A percentile compares a stretch with the other conserved stretches of the same genome.
phyloP scores from a whole-genome alignment of 2,329 filamentous ascomycete species.

The Ophiostoma angusticollis region DNA sequence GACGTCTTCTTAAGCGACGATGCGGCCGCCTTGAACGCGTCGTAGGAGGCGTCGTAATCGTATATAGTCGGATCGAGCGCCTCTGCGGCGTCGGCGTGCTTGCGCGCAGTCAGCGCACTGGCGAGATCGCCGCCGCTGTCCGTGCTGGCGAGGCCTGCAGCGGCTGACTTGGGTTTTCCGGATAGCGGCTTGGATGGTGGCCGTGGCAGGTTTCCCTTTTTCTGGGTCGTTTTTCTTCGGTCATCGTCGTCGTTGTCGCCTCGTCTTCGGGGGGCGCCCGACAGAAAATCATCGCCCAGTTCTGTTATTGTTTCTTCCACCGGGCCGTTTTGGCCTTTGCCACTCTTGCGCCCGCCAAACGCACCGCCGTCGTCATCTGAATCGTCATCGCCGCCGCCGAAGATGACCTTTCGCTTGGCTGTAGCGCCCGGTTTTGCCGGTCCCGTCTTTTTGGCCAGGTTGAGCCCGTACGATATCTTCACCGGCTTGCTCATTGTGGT shows the following conservation, averaged over 20 bases:
- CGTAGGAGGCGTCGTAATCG: constrained; percentile 75
- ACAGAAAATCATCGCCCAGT: constrained; percentile 35
- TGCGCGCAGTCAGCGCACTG: constrained; percentile 47
- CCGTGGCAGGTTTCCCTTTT: neutral
- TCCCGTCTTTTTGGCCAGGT: constrained; percentile 24
- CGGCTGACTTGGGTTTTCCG: constrained; percentile 28
- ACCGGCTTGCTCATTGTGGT: constrained; percentile 8
- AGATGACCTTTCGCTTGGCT: constrained; percentile 40
- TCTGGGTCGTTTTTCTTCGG: neutral
- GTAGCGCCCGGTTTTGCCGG: constrained; percentile 44
- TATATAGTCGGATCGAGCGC: constrained; percentile 63
- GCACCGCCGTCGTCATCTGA: constrained; percentile 19
- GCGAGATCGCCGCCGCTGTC: constrained; percentile 53
- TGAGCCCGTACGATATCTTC: constrained; percentile 16
- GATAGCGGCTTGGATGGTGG: constrained; percentile 28
- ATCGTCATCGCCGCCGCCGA: constrained; percentile 46
- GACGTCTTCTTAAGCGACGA: constrained; percentile 34
- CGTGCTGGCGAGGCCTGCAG: constrained; percentile 13
- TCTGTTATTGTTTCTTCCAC: constrained; percentile 47
- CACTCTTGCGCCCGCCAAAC: constrained; percentile 2
- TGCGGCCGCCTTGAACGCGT: constrained; percentile 56
- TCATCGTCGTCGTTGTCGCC: constrained; percentile 12
- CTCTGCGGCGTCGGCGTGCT: constrained; percentile 51
- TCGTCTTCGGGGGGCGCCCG: constrained; percentile 17
- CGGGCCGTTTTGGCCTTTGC: constrained; percentile 17